Conservation (phyloP, 495 filamentous ascomycete genomes). For the Hyaloscypha hepaticicola region DNA sequence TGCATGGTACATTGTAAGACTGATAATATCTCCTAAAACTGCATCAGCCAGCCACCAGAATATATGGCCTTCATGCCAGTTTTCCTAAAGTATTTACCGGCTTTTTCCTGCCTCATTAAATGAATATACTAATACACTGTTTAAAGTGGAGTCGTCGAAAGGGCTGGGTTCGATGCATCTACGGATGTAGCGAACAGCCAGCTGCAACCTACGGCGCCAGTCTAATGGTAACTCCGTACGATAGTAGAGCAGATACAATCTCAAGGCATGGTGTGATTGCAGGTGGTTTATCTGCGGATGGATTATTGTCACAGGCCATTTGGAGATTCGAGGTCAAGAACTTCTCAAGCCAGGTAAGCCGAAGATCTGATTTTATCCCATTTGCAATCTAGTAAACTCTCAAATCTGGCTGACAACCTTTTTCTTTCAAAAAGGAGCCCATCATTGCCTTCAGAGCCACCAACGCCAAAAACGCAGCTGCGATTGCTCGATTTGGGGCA, state of each 20-base stretch:
- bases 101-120: not conserved
- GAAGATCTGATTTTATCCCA: not conserved
- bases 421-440: slow-evolving; percentile 14
- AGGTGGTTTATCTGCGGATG: slow-evolving; percentile 65
- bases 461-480: not conserved
- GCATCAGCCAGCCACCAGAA: not conserved
- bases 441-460: slow-evolving; percentile 16
- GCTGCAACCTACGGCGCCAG: slow-evolving; percentile 61
- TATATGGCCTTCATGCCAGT: no score
- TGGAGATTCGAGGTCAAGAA: slow-evolving; percentile 25
- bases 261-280: slow-evolving; percentile 53
- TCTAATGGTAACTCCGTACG: slow-evolving; percentile 30
- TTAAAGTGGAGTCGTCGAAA: slow-evolving; percentile 57
- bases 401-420: not conserved
- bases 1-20: slow-evolving; percentile 38
- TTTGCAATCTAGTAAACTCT: not conserved
- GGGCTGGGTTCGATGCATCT: slow-evolving; percentile 45
- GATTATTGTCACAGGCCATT: slow-evolving; percentile 51
- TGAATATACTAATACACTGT: slow-evolving; percentile 27
- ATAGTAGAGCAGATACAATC: not conserved
- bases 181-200: slow-evolving; percentile 35
- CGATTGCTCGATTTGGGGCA: slow-evolving; percentile 39
- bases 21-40: not conserved
- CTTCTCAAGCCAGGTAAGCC: not conserved
- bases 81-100: no score